Conservation (phyloP, 2,329 filamentous ascomycete genomes). For the Cercospora sp. region DNA sequence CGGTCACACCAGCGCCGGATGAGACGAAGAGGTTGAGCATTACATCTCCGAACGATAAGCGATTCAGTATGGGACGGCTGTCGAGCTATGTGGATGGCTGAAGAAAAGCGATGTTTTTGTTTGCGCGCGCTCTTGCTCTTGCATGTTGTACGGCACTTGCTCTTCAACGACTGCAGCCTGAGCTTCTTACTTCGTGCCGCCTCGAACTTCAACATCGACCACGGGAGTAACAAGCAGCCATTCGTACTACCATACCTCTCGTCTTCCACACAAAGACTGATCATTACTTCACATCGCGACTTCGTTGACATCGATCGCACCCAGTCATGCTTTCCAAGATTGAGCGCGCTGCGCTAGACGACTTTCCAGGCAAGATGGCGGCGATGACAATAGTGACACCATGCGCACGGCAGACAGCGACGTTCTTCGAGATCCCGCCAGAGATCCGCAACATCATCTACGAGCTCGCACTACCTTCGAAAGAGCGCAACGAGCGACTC, state of each 20-base stretch:
- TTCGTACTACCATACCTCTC: background rate
- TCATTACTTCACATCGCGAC: background rate
- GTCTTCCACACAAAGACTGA: background rate
- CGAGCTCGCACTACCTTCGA: slow-evolving; percentile 8
- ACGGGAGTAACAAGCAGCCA: background rate
- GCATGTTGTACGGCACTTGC: slow-evolving; percentile 3
- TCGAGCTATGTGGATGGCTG: slow-evolving; percentile 34
- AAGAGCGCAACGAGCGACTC: background rate
- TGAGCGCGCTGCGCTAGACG: background rate
- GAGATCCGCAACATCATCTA: slow-evolving; percentile 30
- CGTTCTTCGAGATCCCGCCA: slow-evolving; percentile 18
- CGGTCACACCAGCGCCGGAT: slow-evolving; percentile 32
- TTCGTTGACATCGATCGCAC: background rate
- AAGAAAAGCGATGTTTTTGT: slow-evolving; percentile 1
- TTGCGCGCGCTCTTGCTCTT: background rate
- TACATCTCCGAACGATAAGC: slow-evolving; percentile 18
- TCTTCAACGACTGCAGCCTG: background rate
- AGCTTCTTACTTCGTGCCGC: background rate
- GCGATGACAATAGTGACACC: background rate
- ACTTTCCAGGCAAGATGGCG: background rate
- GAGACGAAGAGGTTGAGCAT: slow-evolving; percentile 26
- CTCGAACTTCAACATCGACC: slow-evolving; percentile 1
- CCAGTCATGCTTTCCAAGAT: background rate
- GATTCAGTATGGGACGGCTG: slow-evolving; percentile 33
- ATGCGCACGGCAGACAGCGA: slow-evolving; percentile 8